Percentiles rank a stretch among this genome's conserved stretches.
Evolutionary conservation across 1,284 basidiomycete species (phyloP).

Genomic region (Apiotrichum domesticum): DNA sequence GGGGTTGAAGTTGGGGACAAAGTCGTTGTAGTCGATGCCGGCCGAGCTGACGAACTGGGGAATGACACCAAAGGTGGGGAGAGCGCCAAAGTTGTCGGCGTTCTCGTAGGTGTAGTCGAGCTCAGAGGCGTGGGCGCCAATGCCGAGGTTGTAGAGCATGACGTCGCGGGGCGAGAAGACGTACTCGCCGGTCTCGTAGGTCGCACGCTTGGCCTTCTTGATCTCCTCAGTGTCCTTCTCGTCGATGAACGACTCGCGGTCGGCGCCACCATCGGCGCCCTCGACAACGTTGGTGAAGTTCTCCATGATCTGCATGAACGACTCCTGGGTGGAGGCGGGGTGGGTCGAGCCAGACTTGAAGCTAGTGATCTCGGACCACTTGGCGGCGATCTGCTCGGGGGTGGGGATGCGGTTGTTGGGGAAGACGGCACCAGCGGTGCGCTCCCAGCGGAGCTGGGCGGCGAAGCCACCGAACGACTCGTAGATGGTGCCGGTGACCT

Average conservation of each 20-base stretch:
- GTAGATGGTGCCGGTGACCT: slow-evolving; percentile 71
- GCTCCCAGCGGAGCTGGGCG: slow-evolving; percentile 88
- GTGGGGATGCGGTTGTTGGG: slow-evolving; percentile 65
- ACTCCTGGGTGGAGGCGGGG: slow-evolving; percentile 65
- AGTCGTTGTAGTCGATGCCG: slow-evolving; percentile 66
- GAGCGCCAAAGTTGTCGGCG: slow-evolving; percentile 70
- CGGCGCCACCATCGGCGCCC: slow-evolving; percentile 63
- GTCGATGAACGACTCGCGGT: slow-evolving; percentile 61
- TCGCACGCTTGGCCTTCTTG: slow-evolving; percentile 67
- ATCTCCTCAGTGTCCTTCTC: slow-evolving; percentile 80
- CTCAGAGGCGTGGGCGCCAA: slow-evolving; percentile 91
- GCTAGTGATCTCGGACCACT: slow-evolving; percentile 74
- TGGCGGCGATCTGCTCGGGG: slow-evolving; percentile 68
- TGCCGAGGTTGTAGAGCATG: slow-evolving; percentile 90
- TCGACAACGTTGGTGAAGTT: slow-evolving; percentile 68
- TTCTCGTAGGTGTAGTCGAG: slow-evolving; percentile 88
- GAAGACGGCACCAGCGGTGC: slow-evolving; percentile 68
- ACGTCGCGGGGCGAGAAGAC: slow-evolving; percentile 83
- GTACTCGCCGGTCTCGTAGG: slow-evolving; percentile 58
- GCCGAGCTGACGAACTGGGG: slow-evolving; percentile 75
- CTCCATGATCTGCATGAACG: slow-evolving; percentile 68
- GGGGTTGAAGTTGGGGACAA: slow-evolving; percentile 86
- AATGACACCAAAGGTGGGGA: slow-evolving; percentile 93
- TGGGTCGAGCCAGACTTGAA: slow-evolving; percentile 73
- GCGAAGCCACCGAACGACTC: slow-evolving; percentile 92